phyloP scores from a whole-genome alignment of 2,329 filamentous ascomycete species.

The Elsinoe arachidis region DNA sequence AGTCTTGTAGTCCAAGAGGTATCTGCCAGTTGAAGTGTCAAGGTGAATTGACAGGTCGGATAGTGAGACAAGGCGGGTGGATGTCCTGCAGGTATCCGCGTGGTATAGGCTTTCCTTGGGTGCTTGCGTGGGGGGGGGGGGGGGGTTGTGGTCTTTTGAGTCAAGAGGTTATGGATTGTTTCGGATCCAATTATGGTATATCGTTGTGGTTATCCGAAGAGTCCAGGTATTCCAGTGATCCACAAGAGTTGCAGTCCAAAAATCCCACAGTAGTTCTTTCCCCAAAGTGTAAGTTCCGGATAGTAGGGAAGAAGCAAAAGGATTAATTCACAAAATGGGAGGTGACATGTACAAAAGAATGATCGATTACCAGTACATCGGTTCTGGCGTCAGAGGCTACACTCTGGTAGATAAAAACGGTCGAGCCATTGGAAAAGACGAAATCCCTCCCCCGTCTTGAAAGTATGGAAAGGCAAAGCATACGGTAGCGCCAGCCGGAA shows the following conservation, averaged over 20 bases:
- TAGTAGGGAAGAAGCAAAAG: constrained; percentile 14
- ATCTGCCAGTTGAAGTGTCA: not conserved
- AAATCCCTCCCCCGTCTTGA: not conserved
- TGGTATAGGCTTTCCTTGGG: not conserved
- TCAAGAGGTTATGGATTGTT: constrained; percentile 12
- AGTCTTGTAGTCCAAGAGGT: not conserved
- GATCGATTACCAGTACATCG: constrained; percentile 9
- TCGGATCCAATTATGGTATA: not conserved
- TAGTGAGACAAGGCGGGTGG: constrained; percentile 13
- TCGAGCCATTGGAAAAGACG: constrained; percentile 8
- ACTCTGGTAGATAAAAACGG: constrained; percentile 15
- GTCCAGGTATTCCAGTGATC: not conserved
- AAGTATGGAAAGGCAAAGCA: not conserved
- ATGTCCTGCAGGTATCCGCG: constrained; percentile 10
- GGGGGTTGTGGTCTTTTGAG: constrained; percentile 4
- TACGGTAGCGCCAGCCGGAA: not conserved
- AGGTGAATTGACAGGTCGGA: constrained; percentile 13
- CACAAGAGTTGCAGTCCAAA: not conserved
- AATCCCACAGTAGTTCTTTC: constrained; percentile 5
- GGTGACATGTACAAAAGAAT: constrained; percentile 1
- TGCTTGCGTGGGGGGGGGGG: not conserved
- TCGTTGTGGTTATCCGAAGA: not conserved
- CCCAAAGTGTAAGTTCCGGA: constrained; percentile 14
- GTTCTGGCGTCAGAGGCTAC: constrained; percentile 13
- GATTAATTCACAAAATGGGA: not conserved